These are phyloP conservation scores for Lipomyces yamanashiensis DNA, from an alignment of 805 yeast species.

Conservation along the genomic window DNA sequence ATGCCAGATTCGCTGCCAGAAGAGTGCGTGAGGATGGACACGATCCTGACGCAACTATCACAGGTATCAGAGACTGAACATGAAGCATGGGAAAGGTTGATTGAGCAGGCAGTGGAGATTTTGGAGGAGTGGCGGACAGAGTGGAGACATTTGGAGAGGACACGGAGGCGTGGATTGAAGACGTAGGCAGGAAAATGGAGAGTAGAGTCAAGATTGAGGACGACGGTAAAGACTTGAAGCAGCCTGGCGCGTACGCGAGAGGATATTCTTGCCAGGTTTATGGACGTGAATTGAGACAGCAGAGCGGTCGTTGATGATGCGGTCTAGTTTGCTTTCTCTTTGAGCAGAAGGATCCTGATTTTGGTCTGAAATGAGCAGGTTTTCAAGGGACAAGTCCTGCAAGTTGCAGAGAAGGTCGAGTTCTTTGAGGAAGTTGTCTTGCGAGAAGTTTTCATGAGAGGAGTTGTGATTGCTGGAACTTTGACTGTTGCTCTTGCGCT, in stretches of 20 bases:
- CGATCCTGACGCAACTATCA: neutral
- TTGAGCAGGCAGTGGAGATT: neutral
- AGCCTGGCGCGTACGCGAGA: neutral
- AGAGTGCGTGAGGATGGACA: neutral
- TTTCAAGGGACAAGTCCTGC: neutral
- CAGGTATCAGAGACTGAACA: neutral
- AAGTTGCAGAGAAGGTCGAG: neutral
- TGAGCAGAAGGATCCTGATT: neutral
- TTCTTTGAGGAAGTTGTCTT: neutral
- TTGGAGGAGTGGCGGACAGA: slow-evolving; percentile 8
- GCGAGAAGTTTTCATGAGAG: neutral
- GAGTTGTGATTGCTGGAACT: neutral
- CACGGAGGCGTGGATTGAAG: neutral
- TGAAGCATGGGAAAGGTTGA: neutral
- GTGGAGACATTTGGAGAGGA: slow-evolving; percentile 11
- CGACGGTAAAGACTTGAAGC: neutral
- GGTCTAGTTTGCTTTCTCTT: neutral
- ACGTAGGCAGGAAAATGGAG: neutral
- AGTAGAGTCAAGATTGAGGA: neutral
- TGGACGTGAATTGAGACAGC: neutral
- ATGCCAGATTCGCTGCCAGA: neutral
- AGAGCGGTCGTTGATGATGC: slow-evolving; percentile 9
- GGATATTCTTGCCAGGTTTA: neutral
- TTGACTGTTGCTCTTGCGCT: no score
- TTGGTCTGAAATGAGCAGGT: no score